Percentiles rank a stretch among this genome's conserved stretches.
Conservation (phyloP, 2,329 filamentous ascomycete species). For the Xylariaceae sp. region DNA sequence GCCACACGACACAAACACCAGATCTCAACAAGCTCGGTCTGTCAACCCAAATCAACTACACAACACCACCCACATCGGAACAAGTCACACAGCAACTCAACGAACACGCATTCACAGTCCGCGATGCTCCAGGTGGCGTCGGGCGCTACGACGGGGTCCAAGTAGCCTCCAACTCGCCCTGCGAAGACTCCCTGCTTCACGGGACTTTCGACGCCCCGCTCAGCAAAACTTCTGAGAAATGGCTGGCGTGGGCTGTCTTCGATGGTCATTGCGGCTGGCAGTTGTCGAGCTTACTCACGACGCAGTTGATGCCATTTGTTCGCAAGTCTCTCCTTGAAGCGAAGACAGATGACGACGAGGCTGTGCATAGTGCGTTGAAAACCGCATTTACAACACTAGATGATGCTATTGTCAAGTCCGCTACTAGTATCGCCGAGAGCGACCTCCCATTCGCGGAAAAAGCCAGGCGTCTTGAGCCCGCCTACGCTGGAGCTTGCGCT, state of each 20-base stretch:
- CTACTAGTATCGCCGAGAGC: slow-evolving; percentile 30
- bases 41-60: slow-evolving; percentile 25
- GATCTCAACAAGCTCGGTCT: slow-evolving; percentile 27
- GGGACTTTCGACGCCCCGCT: slow-evolving; percentile 31
- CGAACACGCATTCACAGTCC: slow-evolving; percentile 24
- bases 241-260: slow-evolving; percentile 36
- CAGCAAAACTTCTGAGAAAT: slow-evolving; percentile 16
- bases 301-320: slow-evolving; percentile 31
- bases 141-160: slow-evolving; percentile 33
- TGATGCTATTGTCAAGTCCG: slow-evolving; percentile 29
- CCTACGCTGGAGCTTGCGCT: slow-evolving; percentile 31
- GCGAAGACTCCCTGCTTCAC: slow-evolving; percentile 34
- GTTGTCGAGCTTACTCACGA: slow-evolving; percentile 30
- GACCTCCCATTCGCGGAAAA: slow-evolving; percentile 29
- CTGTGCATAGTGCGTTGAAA: slow-evolving; percentile 35
- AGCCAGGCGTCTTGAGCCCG: slow-evolving; percentile 28
- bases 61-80: slow-evolving; percentile 22
- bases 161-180: slow-evolving; percentile 33
- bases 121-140: slow-evolving; percentile 16
- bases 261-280: slow-evolving; percentile 38
- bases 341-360: slow-evolving; percentile 21
- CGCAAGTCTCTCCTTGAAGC: slow-evolving; percentile 24
- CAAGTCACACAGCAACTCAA: slow-evolving; percentile 31
- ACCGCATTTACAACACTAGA: slow-evolving; percentile 39
- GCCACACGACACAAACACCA: slow-evolving; percentile 15